phyloP scores from a whole-genome alignment of 768 basidiomycete genomes.

The Suillus brevipes region DNA sequence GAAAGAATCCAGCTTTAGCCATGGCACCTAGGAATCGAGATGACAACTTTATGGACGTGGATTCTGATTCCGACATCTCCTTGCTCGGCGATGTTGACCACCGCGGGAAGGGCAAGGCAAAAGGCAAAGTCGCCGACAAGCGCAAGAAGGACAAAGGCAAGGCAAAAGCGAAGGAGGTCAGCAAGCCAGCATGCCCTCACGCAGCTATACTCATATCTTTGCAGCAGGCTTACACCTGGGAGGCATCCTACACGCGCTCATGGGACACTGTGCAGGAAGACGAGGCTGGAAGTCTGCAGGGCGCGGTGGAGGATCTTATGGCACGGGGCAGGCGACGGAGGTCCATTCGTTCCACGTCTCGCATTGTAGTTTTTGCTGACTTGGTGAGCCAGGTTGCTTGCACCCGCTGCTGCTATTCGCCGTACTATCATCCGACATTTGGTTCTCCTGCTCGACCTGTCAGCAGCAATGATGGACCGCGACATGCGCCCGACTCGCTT shows the following conservation, averaged over 20 bases:
- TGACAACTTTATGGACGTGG: slow-evolving; percentile 50
- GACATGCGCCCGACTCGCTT: slow-evolving; percentile 96
- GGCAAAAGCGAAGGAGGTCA: slow-evolving; percentile 35
- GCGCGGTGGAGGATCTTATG: slow-evolving; percentile 86
- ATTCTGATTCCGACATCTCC: slow-evolving; percentile 75
- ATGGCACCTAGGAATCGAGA: slow-evolving; percentile 30
- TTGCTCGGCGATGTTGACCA: slow-evolving; percentile 49
- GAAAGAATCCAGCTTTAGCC: neutral
- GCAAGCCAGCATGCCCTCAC: slow-evolving; percentile 8
- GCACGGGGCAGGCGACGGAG: slow-evolving; percentile 83
- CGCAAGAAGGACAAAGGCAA: slow-evolving; percentile 55
- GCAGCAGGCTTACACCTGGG: slow-evolving; percentile 92
- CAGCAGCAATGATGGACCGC: slow-evolving; percentile 88
- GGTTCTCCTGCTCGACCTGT: slow-evolving; percentile 89
- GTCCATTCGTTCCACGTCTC: slow-evolving; percentile 40
- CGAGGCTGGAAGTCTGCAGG: slow-evolving; percentile 86
- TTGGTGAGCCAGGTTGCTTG: slow-evolving; percentile 58
- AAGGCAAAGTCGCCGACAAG: slow-evolving; percentile 53
- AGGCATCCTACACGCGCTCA: slow-evolving; percentile 88
- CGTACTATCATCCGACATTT: slow-evolving; percentile 96
- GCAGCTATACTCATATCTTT: slow-evolving; percentile 1
- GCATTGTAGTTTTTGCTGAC: slow-evolving; percentile 12
- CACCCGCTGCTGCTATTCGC: slow-evolving; percentile 84
- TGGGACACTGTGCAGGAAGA: slow-evolving; percentile 99
- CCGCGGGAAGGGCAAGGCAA: slow-evolving; percentile 57